phyloP scores from a whole-genome alignment of 352 stramenopile genomes.

The Phytophthora capsici region DNA sequence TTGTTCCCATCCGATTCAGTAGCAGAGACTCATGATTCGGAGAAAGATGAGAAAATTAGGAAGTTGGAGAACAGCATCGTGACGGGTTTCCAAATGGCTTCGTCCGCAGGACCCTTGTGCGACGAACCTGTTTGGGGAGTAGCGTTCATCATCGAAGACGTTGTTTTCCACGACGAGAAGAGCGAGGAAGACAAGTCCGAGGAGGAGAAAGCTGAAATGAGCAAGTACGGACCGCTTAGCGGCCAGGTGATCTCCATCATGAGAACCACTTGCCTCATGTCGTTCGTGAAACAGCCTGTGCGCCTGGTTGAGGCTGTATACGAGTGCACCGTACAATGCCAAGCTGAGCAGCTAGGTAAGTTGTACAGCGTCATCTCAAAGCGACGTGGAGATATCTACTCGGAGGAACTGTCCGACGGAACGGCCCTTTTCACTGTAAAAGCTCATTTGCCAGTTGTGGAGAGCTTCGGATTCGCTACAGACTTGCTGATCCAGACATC shows the following conservation, averaged over 20 bases:
- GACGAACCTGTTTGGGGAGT: slow-evolving; percentile 92
- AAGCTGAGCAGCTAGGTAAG: slow-evolving; percentile 92
- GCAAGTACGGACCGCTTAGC: slow-evolving; percentile 74
- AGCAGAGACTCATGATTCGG: slow-evolving; percentile 10
- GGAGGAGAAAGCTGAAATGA: slow-evolving; percentile 33
- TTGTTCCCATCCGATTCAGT: slow-evolving; percentile 24
- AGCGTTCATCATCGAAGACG: slow-evolving; percentile 86
- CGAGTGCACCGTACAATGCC: slow-evolving; percentile 87
- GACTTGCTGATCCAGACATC: slow-evolving; percentile 95
- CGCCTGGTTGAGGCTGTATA: slow-evolving; percentile 93
- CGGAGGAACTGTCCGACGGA: slow-evolving; percentile 90
- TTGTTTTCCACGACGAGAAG: slow-evolving; percentile 60
- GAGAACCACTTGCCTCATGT: slow-evolving; percentile 71
- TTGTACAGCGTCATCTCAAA: slow-evolving; percentile 95
- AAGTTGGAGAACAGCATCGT: slow-evolving; percentile 85
- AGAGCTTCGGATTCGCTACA: slow-evolving; percentile 94
- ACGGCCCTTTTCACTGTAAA: slow-evolving; percentile 96
- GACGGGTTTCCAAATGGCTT: slow-evolving; percentile 85
- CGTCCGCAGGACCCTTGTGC: slow-evolving; percentile 85
- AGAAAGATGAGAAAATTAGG: slow-evolving; percentile 41
- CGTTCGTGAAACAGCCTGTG: slow-evolving; percentile 86
- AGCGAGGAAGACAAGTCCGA: slow-evolving; percentile 33
- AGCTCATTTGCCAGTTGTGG: slow-evolving; percentile 93
- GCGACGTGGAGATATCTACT: slow-evolving; percentile 90
- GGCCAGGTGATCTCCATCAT: slow-evolving; percentile 86